Evolutionary conservation across 192 early-diverging fungal species (phyloP).

Genomic region (Backusella circina): DNA sequence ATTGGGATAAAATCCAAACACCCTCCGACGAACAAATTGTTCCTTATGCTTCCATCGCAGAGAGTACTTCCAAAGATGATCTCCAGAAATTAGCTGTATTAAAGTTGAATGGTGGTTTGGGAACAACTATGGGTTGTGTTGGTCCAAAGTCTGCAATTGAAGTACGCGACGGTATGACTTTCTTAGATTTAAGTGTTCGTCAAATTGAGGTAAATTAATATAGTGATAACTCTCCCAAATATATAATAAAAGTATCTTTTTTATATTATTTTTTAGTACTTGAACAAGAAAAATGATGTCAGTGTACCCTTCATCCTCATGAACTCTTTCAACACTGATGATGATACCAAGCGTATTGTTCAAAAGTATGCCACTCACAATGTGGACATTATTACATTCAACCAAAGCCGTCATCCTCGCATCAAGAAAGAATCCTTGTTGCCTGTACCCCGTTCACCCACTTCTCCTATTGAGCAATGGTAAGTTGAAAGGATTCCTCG

Average conservation of each 20-base stretch:
- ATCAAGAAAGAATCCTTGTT: slow-evolving; percentile 90
- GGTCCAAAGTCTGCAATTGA: slow-evolving; percentile 98
- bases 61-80: slow-evolving; percentile 47
- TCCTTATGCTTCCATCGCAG: slow-evolving; percentile 69
- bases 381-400: slow-evolving; percentile 93
- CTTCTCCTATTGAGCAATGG: slow-evolving; percentile 69
- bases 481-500: not conserved
- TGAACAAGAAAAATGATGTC: slow-evolving; percentile 87
- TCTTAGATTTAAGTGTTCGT: slow-evolving; percentile 96
- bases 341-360: slow-evolving; percentile 94
- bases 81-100: slow-evolving; percentile 93
- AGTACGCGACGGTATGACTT: slow-evolving; percentile 97
- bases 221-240: not conserved
- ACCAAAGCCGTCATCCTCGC: slow-evolving; percentile 94
- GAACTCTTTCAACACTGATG: slow-evolving; percentile 99
- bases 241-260: not conserved
- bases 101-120: slow-evolving; percentile 99
- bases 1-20: slow-evolving; percentile 94
- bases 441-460: slow-evolving; percentile 72
- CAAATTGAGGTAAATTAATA: slow-evolving; percentile 83
- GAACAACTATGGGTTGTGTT: slow-evolving; percentile 99
- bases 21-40: slow-evolving; percentile 88
- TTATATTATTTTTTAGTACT: slow-evolving; percentile 52
- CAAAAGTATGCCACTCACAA: slow-evolving; percentile 96
- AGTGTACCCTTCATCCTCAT: slow-evolving; percentile 96